Conservation (phyloP, 2,329 filamentous ascomycete species). For the Elsinoe arachidis region DNA sequence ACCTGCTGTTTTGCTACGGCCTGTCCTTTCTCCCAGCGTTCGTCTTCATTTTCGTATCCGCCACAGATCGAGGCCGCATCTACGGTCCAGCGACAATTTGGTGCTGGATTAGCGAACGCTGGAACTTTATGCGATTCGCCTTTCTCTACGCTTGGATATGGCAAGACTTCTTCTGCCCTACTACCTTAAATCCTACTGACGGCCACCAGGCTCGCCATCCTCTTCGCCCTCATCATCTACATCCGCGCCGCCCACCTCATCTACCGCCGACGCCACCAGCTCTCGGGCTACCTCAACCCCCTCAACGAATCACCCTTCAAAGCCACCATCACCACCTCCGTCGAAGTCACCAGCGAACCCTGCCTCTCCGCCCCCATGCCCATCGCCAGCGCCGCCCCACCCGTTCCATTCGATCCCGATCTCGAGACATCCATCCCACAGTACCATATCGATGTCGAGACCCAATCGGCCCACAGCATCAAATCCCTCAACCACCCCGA, state of each 20-base stretch:
- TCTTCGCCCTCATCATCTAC: conserved; percentile 11
- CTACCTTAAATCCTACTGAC: not conserved
- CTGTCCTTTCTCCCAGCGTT: conserved; percentile 12
- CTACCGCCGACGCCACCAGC: conserved; percentile 9
- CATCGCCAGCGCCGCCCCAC: not conserved
- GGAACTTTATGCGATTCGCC: conserved; percentile 11
- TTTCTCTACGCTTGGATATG: conserved; percentile 14
- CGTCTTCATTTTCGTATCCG: conserved; percentile 12
- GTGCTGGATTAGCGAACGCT: conserved; percentile 14
- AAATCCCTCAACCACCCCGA: not conserved
- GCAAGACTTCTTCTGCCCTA: not conserved
- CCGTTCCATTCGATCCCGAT: not conserved
- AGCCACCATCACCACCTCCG: conserved; percentile 10
- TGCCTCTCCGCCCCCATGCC: not conserved
- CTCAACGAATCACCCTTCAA: conserved; percentile 13
- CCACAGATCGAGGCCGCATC: conserved; percentile 2
- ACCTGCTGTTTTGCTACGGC: conserved; percentile 15
- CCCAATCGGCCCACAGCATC: not conserved
- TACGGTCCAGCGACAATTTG: conserved; percentile 14
- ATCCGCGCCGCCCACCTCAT: conserved; percentile 9
- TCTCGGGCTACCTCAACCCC: conserved; percentile 12
- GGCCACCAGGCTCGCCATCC: conserved; percentile 1
- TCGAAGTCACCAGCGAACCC: conserved; percentile 12
- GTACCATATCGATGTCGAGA: conserved; percentile 6
- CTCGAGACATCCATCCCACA: not conserved